Evolutionary conservation across 2,329 filamentous ascomycete genomes (phyloP).

Genomic region (Teratosphaeria viscida): DNA sequence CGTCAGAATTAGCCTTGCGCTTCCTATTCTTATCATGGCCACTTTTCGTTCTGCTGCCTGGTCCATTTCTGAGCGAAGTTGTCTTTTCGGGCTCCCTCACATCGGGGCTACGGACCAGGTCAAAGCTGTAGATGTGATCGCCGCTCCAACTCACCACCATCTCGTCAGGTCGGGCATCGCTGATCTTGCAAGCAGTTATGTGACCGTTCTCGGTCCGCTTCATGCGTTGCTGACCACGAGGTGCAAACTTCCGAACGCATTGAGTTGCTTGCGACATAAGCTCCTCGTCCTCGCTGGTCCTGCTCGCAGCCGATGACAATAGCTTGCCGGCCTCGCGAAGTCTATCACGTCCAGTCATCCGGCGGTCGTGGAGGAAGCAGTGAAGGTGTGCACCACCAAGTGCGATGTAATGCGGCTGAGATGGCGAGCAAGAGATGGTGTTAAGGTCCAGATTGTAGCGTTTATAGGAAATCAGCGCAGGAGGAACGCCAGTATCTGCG

Average conservation of each 20-base stretch:
- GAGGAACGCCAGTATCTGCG: slow-evolving; percentile 43
- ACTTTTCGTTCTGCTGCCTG: slow-evolving; percentile 8
- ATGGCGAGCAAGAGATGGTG: slow-evolving; percentile 57
- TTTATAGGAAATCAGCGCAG: slow-evolving; percentile 53
- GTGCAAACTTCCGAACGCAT: slow-evolving; percentile 57
- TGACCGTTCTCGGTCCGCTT: slow-evolving; percentile 47
- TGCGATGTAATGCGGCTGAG: slow-evolving; percentile 59
- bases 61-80: slow-evolving; percentile 16
- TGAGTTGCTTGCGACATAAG: slow-evolving; percentile 49
- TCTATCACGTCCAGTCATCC: slow-evolving; percentile 54
- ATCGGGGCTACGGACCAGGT: slow-evolving; percentile 50
- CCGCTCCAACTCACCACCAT: slow-evolving; percentile 59
- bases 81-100: slow-evolving; percentile 22
- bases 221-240: slow-evolving; percentile 47
- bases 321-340: slow-evolving; percentile 43
- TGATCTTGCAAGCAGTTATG: slow-evolving; percentile 62
- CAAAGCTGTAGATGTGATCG: slow-evolving; percentile 50
- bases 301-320: slow-evolving; percentile 32
- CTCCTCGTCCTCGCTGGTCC: slow-evolving; percentile 36
- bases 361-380: slow-evolving; percentile 57
- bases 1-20: background rate
- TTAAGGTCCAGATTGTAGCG: slow-evolving; percentile 54
- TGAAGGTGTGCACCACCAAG: slow-evolving; percentile 58
- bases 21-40: slow-evolving; percentile 5
- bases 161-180: slow-evolving; percentile 57